phyloP scores from a whole-genome alignment of 352 stramenopile species.

The Phytophthora tubulina region DNA sequence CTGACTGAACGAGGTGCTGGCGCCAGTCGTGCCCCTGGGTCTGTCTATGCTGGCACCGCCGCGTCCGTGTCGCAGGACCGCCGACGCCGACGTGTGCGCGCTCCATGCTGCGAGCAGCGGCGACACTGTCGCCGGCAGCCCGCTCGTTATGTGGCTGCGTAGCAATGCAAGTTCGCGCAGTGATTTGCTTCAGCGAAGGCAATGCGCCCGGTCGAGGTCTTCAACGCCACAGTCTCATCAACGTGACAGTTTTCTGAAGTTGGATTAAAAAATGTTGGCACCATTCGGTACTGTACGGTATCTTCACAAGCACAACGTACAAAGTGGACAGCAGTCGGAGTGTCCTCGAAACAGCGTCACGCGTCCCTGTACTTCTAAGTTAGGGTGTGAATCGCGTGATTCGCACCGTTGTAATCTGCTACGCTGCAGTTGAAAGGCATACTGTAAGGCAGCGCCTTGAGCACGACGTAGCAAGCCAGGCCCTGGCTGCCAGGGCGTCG shows the following conservation, averaged over 20 bases:
- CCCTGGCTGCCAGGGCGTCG: too few relatives aligned
- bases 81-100: neutral
- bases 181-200: neutral
- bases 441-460: too few relatives aligned
- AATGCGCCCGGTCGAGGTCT: too few relatives aligned
- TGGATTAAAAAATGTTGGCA: neutral
- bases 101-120: constrained; percentile 4
- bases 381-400: too few relatives aligned
- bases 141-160: neutral
- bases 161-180: neutral
- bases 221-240: neutral
- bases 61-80: constrained; percentile 23
- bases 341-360: too few relatives aligned
- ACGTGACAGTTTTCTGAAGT: neutral
- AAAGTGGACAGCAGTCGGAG: too few relatives aligned
- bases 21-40: constrained; percentile 18
- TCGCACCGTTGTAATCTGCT: too few relatives aligned
- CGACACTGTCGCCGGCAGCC: neutral
- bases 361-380: too few relatives aligned
- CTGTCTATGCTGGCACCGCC: constrained; percentile 37
- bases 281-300: too few relatives aligned
- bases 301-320: too few relatives aligned
- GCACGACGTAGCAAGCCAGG: too few relatives aligned
- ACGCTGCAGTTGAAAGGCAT: too few relatives aligned
- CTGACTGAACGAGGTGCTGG: constrained; percentile 20